Base-by-base conservation (phyloP, 257 asterid species). In the Solanum dulcamara region DNA sequence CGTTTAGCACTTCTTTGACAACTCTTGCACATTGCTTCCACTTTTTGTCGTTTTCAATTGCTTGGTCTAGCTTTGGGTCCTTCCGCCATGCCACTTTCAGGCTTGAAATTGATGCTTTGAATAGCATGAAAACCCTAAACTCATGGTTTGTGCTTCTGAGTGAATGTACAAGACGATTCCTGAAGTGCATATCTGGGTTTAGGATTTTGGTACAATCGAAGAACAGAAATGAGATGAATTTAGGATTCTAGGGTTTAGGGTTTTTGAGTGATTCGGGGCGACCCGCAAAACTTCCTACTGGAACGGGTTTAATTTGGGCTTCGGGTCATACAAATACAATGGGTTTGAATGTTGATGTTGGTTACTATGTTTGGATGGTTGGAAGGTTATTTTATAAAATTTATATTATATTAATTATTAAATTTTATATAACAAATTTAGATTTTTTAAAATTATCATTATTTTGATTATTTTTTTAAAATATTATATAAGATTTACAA, bases 1-100 rank as follows among this genome's bases (percentile, higher is more conserved):
- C 98, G 88, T 97, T 97, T 24, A 95, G 50, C 35, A 95, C 97
- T 90, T 94, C 99, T 51, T 92, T 90, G 81, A 94, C 98, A 38
- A 95, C 94, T 70, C 95, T 92, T 14, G 92, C 90, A 68, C 96
- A 93, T 66, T 92, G 96, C 81, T 95, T 91, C 96, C 98, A 95
- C 86, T 88, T 90, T 87, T 95, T 95, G 89, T 95, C 98, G 88
- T 92, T 88, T 81, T 95, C 92, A 85, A 97, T 95, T 13, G 98
- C 98, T 88, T 92, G 93, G 92, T 95, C 98, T 86, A 95, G 94
- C 22, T 89, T 90, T 28, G 72, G 87, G 86, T 97, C 99, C 91
- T 94, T 95, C 35, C 95, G 93, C 98, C 99, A 92, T 3, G 81
- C 90, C 3, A 94, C 96, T 89, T 92, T 93, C 48, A 94, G 91